These are phyloP conservation scores for Lodderomyces theae DNA, from an alignment of 1,139 yeast species.

Conservation along the genomic window DNA sequence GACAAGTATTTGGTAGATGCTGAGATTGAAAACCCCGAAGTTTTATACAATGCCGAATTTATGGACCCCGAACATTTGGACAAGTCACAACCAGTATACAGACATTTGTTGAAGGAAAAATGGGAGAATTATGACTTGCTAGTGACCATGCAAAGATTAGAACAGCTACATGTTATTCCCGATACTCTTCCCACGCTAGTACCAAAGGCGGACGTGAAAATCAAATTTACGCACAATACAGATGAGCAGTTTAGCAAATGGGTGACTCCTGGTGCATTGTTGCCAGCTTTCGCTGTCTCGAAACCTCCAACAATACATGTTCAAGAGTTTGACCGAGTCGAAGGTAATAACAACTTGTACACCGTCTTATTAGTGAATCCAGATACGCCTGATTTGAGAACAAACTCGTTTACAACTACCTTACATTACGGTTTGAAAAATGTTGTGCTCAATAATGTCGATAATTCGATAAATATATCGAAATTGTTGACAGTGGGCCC, in stretches of 20 bases:
- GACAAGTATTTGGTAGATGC: slow-evolving; percentile 39
- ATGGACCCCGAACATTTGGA: slow-evolving; percentile 51
- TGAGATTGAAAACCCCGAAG: slow-evolving; percentile 79
- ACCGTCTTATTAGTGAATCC: slow-evolving; percentile 85
- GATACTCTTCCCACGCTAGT: slow-evolving; percentile 88
- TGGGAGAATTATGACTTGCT: slow-evolving; percentile 73
- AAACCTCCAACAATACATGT: slow-evolving; percentile 74
- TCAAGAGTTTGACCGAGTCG: slow-evolving; percentile 61
- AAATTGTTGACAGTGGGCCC: slow-evolving; percentile 42
- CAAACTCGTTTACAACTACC: slow-evolving; percentile 68
- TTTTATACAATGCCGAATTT: slow-evolving; percentile 59
- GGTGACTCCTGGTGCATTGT: slow-evolving; percentile 74
- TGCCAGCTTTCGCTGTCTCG: slow-evolving; percentile 71
- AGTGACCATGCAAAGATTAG: slow-evolving; percentile 85
- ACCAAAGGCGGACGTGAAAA: slow-evolving; percentile 74
- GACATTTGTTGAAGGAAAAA: slow-evolving; percentile 61
- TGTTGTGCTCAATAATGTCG: slow-evolving; percentile 57
- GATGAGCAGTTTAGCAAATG: slow-evolving; percentile 50
- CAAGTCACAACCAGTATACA: slow-evolving; percentile 72
- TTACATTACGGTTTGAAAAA: slow-evolving; percentile 80
- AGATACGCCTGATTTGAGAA: slow-evolving; percentile 76
- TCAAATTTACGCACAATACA: slow-evolving; percentile 72
- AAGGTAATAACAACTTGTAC: slow-evolving; percentile 49
- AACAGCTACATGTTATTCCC: slow-evolving; percentile 81
- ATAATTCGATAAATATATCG: slow-evolving; percentile 56